A percentile compares a stretch with the other conserved stretches of the same genome.
phyloP scores from a whole-genome alignment of 208 protist genomes.

The Trypanosoma mega region DNA sequence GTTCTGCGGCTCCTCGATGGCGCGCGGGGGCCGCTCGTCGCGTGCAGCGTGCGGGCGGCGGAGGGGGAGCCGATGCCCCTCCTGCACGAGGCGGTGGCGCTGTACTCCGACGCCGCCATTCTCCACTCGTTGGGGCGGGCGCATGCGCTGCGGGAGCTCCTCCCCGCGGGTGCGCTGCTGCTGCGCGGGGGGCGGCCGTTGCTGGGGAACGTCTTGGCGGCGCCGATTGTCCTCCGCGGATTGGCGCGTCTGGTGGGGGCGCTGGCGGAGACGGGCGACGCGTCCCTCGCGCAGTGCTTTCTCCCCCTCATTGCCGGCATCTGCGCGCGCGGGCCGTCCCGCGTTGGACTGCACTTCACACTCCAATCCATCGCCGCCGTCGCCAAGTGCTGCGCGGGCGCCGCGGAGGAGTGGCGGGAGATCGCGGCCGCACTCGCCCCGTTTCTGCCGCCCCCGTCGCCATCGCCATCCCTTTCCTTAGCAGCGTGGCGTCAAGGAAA shows the following conservation, averaged over 20 bases:
- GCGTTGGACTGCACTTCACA: constrained; percentile 22
- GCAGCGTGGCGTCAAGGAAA: neutral
- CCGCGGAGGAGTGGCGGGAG: constrained; percentile 6
- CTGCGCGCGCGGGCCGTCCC: constrained; percentile 37
- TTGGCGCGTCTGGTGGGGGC: constrained; percentile 24
- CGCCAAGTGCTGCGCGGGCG: constrained; percentile 21
- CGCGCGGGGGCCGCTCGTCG: constrained; percentile 16
- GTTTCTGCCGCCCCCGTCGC: neutral
- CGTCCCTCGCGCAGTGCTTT: constrained; percentile 55
- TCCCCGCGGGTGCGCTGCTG: constrained; percentile 33
- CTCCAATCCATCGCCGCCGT: constrained; percentile 39
- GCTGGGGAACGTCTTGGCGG: constrained; percentile 41
- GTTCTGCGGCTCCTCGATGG: constrained; percentile 1
- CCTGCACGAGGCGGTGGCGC: constrained; percentile 22
- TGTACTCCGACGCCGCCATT: constrained; percentile 12
- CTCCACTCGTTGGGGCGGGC: constrained; percentile 28
- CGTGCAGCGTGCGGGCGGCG: constrained; percentile 19
- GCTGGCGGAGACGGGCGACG: constrained; percentile 43
- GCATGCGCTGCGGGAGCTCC: constrained; percentile 21
- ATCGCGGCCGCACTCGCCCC: neutral
- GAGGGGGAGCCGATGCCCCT: constrained; percentile 21
- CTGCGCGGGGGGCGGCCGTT: constrained; percentile 30
- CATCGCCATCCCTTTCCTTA: neutral
- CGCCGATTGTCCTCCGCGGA: constrained; percentile 31
- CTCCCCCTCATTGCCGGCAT: constrained; percentile 35